phyloP scores from a whole-genome alignment of 371 early-diverging fungal genomes.

The Spiromyces aspiralis region DNA sequence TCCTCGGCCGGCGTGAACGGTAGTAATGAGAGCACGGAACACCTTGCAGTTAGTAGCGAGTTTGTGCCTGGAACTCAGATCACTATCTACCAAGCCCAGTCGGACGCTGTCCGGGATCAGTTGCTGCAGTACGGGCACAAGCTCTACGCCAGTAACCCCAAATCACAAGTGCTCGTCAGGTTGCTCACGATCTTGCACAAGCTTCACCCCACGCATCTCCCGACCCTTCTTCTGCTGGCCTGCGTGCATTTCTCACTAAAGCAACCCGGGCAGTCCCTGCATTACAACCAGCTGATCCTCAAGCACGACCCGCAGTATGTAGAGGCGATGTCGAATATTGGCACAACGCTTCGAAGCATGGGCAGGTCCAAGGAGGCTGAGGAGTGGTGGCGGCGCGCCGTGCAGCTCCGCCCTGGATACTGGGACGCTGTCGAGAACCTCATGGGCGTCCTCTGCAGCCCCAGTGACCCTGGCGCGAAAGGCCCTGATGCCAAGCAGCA shows the following conservation, averaged over 20 bases:
- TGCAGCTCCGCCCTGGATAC: constrained; percentile 68
- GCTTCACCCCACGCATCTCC: constrained; percentile 48
- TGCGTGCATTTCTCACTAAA: constrained; percentile 73
- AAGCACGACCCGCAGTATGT: constrained; percentile 66
- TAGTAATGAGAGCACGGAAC: no score
- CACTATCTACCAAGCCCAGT: constrained; percentile 12
- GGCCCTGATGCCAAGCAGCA: constrained; percentile 10
- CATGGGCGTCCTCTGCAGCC: constrained; percentile 54
- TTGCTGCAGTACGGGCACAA: constrained; percentile 47
- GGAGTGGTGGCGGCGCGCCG: constrained; percentile 71
- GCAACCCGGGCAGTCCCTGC: constrained; percentile 49
- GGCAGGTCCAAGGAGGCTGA: constrained; percentile 60
- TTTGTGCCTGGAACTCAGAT: constrained; percentile 22
- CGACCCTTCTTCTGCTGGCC: constrained; percentile 65
- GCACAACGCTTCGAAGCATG: constrained; percentile 69
- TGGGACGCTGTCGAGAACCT: constrained; percentile 88
- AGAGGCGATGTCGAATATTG: constrained; percentile 85
- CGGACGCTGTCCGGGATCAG: constrained; percentile 30
- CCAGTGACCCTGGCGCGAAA: constrained; percentile 4
- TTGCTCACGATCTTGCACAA: constrained; percentile 45
- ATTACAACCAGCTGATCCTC: constrained; percentile 65
- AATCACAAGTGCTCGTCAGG: constrained; percentile 35
- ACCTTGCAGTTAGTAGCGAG: no score
- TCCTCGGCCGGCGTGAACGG: no score
- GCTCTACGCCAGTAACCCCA: constrained; percentile 40